These are phyloP conservation scores for Phytophthora kernoviae DNA, from an alignment of 352 stramenopile species.

Conservation along the genomic window DNA sequence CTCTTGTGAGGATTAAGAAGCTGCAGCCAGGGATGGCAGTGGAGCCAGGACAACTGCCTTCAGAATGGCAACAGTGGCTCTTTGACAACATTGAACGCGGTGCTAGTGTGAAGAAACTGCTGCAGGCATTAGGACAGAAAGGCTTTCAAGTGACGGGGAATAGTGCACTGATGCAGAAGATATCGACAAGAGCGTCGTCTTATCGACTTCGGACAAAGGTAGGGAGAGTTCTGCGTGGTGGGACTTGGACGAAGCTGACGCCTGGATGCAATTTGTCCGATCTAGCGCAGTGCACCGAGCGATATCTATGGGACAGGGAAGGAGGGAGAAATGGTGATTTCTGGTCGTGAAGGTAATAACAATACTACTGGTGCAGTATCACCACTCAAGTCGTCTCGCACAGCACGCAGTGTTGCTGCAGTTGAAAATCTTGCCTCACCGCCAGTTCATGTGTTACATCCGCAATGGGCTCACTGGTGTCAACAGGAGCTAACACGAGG, in stretches of 20 bases:
- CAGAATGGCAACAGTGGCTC: conserved; percentile 61
- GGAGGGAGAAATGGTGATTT: background rate
- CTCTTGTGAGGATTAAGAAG: conserved; percentile 55
- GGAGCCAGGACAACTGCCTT: conserved; percentile 52
- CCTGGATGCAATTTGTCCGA: conserved; percentile 16
- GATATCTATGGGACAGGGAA: conserved; percentile 45
- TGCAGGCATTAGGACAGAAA: conserved; percentile 60
- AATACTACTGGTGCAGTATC: conserved; percentile 5
- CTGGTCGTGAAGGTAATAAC: conserved; percentile 1
- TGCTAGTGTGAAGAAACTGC: conserved; percentile 48
- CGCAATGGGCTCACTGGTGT: conserved; percentile 70
- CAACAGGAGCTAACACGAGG: conserved; percentile 63
- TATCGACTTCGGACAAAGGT: conserved; percentile 50
- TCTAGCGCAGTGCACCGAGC: conserved; percentile 42
- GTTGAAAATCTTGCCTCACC: conserved; percentile 26
- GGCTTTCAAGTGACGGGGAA: conserved; percentile 65
- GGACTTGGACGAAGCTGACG: conserved; percentile 4
- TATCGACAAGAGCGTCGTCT: conserved; percentile 61
- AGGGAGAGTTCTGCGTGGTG: conserved; percentile 6
- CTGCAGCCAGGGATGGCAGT: conserved; percentile 67
- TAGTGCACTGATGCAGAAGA: conserved; percentile 60
- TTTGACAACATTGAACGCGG: conserved; percentile 69
- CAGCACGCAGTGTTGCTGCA: conserved; percentile 24
- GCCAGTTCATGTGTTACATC: conserved; percentile 41
- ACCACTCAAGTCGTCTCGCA: conserved; percentile 24